Conservation (phyloP, 116 monocot genomes). For the Zostera marina region DNA sequence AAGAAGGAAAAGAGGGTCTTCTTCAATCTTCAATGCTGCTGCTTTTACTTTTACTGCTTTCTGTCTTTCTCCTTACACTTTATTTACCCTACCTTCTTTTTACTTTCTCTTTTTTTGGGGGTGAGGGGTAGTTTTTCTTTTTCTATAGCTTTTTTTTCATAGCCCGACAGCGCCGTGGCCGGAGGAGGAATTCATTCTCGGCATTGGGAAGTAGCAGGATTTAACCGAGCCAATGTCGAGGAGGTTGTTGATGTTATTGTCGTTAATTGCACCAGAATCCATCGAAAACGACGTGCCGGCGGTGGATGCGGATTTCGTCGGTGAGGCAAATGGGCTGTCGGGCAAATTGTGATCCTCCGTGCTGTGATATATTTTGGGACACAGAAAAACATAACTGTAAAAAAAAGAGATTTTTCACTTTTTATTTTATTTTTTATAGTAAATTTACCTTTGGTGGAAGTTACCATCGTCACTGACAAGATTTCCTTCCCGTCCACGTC, state of each 20-base stretch:
- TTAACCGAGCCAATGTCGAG: slow-evolving; percentile 41
- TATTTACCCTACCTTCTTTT: no score
- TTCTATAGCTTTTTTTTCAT: no score
- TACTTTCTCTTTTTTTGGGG: no score
- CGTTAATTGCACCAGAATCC: slow-evolving; percentile 7
- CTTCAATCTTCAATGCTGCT: no score
- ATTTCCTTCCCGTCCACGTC: slow-evolving; percentile 8
- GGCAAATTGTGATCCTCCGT: slow-evolving; percentile 78
- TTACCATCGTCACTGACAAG: slow-evolving; percentile 27
- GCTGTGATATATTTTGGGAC: slow-evolving; percentile 1
- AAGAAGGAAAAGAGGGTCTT: no score
- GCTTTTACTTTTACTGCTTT: no score
- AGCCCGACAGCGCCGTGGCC: no score
- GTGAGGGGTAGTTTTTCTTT: no score
- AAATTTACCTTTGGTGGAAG: slow-evolving; percentile 75
- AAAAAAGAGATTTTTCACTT: neutral
- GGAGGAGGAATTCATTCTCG: slow-evolving; percentile 18
- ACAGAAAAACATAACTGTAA: no score
- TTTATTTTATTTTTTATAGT: neutral
- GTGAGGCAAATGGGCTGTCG: slow-evolving; percentile 86
- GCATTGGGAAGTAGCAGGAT: slow-evolving; percentile 70
- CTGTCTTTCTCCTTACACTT: no score
- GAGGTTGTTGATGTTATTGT: slow-evolving; percentile 5
- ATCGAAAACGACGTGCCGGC: slow-evolving; percentile 9
- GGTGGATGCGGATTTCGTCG: slow-evolving; percentile 30